These are phyloP conservation scores for Pisolithus albus DNA, from an alignment of 768 basidiomycete species.

Conservation along the genomic window DNA sequence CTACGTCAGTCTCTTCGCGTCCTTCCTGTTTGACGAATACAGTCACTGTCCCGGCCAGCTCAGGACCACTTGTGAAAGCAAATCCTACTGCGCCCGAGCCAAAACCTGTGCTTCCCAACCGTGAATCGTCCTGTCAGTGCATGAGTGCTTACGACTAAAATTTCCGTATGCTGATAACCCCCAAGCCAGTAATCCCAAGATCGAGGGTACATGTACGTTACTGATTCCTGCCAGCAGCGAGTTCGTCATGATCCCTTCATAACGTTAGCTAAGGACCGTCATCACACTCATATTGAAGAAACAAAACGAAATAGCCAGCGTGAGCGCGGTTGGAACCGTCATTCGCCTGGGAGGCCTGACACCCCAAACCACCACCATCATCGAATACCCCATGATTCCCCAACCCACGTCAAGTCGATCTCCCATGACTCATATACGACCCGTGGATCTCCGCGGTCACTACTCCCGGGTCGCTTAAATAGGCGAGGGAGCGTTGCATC, in stretches of 20 bases:
- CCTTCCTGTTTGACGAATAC: background rate
- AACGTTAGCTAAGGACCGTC: conserved; percentile 21
- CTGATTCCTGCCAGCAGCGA: background rate
- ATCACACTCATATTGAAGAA: conserved; percentile 20
- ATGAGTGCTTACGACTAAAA: background rate
- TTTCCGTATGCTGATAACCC: background rate
- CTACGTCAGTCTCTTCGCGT: background rate
- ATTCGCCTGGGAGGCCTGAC: conserved; percentile 14
- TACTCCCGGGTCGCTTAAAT: conserved; percentile 7
- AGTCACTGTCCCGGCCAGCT: background rate
- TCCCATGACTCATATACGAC: conserved; percentile 13
- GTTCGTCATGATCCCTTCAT: conserved; percentile 2
- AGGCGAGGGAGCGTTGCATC: conserved; percentile 37
- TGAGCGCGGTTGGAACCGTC: conserved; percentile 44
- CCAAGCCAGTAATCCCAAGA: background rate
- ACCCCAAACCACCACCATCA: conserved; percentile 21
- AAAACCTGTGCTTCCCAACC: background rate
- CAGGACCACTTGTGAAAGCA: background rate
- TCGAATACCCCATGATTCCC: conserved; percentile 22
- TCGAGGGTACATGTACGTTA: conserved; percentile 6
- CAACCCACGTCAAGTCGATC: conserved; percentile 16
- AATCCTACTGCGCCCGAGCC: conserved; percentile 9
- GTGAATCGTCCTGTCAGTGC: background rate
- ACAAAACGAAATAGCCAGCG: conserved; percentile 34
- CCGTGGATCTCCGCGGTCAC: conserved; percentile 5